These are phyloP conservation scores for Yarrowia hollandica DNA, from an alignment of 805 yeast genomes.

Conservation along the genomic window DNA sequence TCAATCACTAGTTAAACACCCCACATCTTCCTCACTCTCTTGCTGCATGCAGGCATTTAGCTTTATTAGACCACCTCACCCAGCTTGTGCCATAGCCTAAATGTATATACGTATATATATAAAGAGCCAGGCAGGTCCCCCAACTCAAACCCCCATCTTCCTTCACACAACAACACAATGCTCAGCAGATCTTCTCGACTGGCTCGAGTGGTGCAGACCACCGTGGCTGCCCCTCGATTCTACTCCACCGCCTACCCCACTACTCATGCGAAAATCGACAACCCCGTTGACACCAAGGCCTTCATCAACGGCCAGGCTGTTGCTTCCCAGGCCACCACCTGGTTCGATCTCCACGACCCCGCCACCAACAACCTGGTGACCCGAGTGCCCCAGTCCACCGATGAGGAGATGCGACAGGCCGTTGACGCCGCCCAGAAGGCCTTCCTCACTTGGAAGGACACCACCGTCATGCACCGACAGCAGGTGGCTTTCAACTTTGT, in stretches of 20 bases:
- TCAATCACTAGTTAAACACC: no score
- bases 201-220: constrained; percentile 18
- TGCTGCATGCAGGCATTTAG: neutral
- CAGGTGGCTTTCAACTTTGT: constrained; percentile 71
- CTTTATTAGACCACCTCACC: no score
- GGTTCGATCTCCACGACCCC: constrained; percentile 76
- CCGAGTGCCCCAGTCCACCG: constrained; percentile 71
- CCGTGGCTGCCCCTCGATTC: neutral
- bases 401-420: constrained; percentile 62
- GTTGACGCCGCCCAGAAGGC: constrained; percentile 64
- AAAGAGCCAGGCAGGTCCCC: no score
- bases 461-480: constrained; percentile 52
- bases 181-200: constrained; percentile 24
- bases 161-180: neutral
- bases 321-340: constrained; percentile 51
- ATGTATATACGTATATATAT: no score
- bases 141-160: neutral
- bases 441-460: constrained; percentile 57
- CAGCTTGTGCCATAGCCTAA: no score
- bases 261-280: constrained; percentile 39
- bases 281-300: constrained; percentile 42
- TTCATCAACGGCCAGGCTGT: constrained; percentile 52
- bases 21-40: no score
- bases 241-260: constrained; percentile 32
- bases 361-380: constrained; percentile 68